Evolutionary conservation across 306 rosid genomes (phyloP), one percentile per base, ranked within the genome.

Genomic region (Clitoria ternatea): DNA sequence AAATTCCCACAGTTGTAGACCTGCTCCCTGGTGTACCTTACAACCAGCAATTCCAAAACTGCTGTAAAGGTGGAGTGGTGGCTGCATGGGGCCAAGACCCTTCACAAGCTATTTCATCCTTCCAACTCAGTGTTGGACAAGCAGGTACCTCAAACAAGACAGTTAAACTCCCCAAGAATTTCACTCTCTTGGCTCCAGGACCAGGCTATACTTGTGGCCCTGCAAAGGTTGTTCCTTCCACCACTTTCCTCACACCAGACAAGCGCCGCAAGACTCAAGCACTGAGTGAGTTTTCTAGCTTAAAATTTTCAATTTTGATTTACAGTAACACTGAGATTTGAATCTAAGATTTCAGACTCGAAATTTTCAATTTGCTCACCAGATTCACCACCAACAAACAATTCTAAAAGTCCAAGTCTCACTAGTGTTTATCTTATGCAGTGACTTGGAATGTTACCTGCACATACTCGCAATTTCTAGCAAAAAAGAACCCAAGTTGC

Each of bases 371-470:
- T 36, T 53, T 66, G 52, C 14, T 49, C 66, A 47, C 33, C 30
- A 3, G 47, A 15, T 13, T 68, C n/a, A 22, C 7, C 62, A 48
- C 26, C 26, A 74, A 30, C n/a, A 27, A 74, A 30, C n/a, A 27
- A 43, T 48, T 50, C 44, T 61, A 1, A 5, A 15, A 14, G n/a
- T n/a, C n/a, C n/a, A 42, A 36, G 43, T 69, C 45, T 59, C 33
- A 14, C 57, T 54, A 49, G 32, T 24, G 47, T 39, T 6, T 49
- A 8, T 69, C 40, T 45, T 30, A 56, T 83, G 79, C 88, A 94
- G 98, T 94, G 98, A 90, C 98, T 53, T 90, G 98, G 98, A 94
- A 94, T 36, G 98, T 90, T 73, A 90, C 97, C 48, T 94, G 98
- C 86, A 87, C 97, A 26, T 90, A 90, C 74, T 90, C 98, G 20